Base-by-base conservation (phyloP, 441 rosid genomes). In the Gossypium davidsonii region DNA sequence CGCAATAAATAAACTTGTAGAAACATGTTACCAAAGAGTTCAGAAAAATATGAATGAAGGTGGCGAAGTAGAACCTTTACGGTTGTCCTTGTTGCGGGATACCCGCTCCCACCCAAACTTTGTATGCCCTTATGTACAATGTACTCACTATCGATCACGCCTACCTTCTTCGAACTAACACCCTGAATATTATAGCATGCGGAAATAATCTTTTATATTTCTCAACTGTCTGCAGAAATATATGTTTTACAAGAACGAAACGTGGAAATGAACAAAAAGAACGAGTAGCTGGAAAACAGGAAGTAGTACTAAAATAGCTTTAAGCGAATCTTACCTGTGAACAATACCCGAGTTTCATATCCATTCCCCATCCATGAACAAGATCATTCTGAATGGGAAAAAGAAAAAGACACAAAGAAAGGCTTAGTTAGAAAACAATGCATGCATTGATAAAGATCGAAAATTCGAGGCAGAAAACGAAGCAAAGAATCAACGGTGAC, bases 291-390 rank as follows among this genome's bases (percentile, higher is more conserved):
- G 12, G 51, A 8, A 26, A 57, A 7, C 3, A n/a, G 48, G 46
- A 37, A 46, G 25, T 31, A 46, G 31, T 28, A 46, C 9, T 2
- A 66, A 39, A 58, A 72, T 20, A 6, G 37, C 28, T 14, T 6
- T 7, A n/a, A 37, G 23, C 1, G 15, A 46, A 69, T 55, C 48
- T 84, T 64, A 90, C 99, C 92, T 89, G 98, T 14, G 97, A 94
- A 74, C 98, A 95, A 74, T 95, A 91, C 44, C 99, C 98, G 25
- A 95, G 97, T 80, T 95, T 90, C 84, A 93, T 89, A 78, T 95
- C 99, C 90, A 95, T 72, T 78, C 98, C 98, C 98, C 99, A 95
- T 79, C 97, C 99, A 67, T 93, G 97, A 62, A 91, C 91, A 67
- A 95, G 86, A 82, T 95, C 99, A 73, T 90, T 95, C 97, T 94